Evolutionary conservation across 345 rosid species (phyloP), one percentile per base, ranked within the genome.

Genomic region (Dovyalis caffra): DNA sequence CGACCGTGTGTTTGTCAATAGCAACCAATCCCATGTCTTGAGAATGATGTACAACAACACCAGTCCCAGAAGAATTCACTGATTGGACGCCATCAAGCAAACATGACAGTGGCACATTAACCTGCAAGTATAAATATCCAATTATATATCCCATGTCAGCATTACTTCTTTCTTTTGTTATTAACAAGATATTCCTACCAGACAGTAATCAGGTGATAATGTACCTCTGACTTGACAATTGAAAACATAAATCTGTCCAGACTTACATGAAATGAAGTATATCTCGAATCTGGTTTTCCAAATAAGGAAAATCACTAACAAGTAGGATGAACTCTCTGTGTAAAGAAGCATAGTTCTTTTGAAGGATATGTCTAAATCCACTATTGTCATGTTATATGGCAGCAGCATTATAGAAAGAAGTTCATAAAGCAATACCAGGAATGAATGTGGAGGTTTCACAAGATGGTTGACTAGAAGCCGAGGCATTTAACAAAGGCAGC

Each of bases 11-110:
- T 87, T 86, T 90, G 87, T 95, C 99, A 79, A 95, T 97, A 65
- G 83, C 95, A 74, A 90, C 96, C 86, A 95, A 87, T 69, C 99
- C 99, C 97, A 93, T 85, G 86, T 76, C 85, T 45, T 85, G 69
- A 81, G 99, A 90, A 88, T 95, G 99, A 76, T 90, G 83, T 62
- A 91, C 85, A 82, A 95, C 84, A 83, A 93, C 90, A 60, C 99
- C 99, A 58, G 97, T 93, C 74, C 99, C 98, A 78, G 84, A 89
- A 81, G 87, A 91, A 70, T 88, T 88, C 74, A 89, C 92, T 28
- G 93, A 89, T 80, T 89, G 93, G 73, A 90, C 92, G 66, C 98
- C 97, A 82, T 95, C 99, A 83, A 91, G 89, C 93, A 92, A 88
- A 83, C 95, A 87, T 21, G 99, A 90, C 12, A 88, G 90, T 66